Percentiles rank a stretch among this genome's conserved stretches.
Conservation (phyloP, 108 stramenopile genomes). For the Ochromonas danica region DNA sequence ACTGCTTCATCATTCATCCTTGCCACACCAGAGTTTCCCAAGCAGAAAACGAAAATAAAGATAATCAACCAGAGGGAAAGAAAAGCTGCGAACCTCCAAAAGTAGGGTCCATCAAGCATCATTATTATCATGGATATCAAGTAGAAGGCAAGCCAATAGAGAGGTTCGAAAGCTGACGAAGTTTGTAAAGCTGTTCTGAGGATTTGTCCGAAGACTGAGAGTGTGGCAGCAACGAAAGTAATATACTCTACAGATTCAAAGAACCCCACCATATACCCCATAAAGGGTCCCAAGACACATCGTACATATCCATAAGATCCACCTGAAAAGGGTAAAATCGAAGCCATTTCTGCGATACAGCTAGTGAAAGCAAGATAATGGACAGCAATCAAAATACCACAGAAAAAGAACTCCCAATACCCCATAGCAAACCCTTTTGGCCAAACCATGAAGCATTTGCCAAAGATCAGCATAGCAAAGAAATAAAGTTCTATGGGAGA, state of each 20-base stretch:
- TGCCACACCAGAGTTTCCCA: too few relatives aligned
- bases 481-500: too few relatives aligned
- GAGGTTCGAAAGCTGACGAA: background rate
- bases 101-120: background rate
- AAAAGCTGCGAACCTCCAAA: background rate
- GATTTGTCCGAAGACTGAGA: background rate
- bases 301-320: background rate
- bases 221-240: background rate
- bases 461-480: too few relatives aligned
- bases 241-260: constrained; percentile 1
- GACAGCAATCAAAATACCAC: too few relatives aligned
- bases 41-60: too few relatives aligned
- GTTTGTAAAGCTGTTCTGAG: background rate
- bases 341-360: too few relatives aligned
- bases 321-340: background rate
- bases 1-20: too few relatives aligned
- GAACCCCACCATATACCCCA: constrained; percentile 1
- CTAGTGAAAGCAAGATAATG: too few relatives aligned
- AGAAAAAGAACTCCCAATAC: too few relatives aligned
- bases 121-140: background rate
- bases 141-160: background rate
- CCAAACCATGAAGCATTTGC: too few relatives aligned
- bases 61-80: too few relatives aligned
- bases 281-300: background rate
- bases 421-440: too few relatives aligned